A percentile compares a stretch with the other conserved stretches of the same genome.
phyloP scores from a whole-genome alignment of 108 stramenopile species.

The Cyclotella atomus region DNA sequence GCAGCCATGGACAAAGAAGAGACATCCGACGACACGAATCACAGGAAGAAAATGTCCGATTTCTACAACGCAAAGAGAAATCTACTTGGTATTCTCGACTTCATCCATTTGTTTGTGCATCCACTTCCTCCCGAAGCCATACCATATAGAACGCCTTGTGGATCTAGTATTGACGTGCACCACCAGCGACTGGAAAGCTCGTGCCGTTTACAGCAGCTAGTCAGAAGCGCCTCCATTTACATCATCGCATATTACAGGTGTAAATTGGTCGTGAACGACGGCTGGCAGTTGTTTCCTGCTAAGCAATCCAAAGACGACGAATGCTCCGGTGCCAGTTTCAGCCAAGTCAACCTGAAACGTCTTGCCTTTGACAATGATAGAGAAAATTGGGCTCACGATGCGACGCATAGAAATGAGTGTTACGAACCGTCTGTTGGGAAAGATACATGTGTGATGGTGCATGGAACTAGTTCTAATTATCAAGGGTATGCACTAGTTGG shows the following conservation, averaged over 20 bases:
- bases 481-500: slow-evolving; percentile 71
- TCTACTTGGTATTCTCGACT: slow-evolving; percentile 68
- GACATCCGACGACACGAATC: slow-evolving; percentile 45
- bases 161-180: slow-evolving; percentile 21
- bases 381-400: slow-evolving; percentile 64
- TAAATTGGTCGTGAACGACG: slow-evolving; percentile 56
- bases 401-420: slow-evolving; percentile 55
- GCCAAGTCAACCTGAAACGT: slow-evolving; percentile 32
- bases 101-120: slow-evolving; percentile 71
- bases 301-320: slow-evolving; percentile 5
- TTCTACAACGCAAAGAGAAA: slow-evolving; percentile 14
- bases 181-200: slow-evolving; percentile 55
- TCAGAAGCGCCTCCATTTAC: slow-evolving; percentile 63
- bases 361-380: slow-evolving; percentile 72
- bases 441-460: slow-evolving; percentile 54
- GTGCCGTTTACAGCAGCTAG: slow-evolving; percentile 58
- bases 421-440: slow-evolving; percentile 76
- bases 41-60: neutral
- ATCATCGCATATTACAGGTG: slow-evolving; percentile 60
- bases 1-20: slow-evolving; percentile 24
- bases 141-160: slow-evolving; percentile 25
- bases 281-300: slow-evolving; percentile 54
- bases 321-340: neutral
- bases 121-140: slow-evolving; percentile 11
- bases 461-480: slow-evolving; percentile 6